Evolutionary conservation across 768 basidiomycete species (phyloP).

Genomic region (Candolleomyces eurysporus): DNA sequence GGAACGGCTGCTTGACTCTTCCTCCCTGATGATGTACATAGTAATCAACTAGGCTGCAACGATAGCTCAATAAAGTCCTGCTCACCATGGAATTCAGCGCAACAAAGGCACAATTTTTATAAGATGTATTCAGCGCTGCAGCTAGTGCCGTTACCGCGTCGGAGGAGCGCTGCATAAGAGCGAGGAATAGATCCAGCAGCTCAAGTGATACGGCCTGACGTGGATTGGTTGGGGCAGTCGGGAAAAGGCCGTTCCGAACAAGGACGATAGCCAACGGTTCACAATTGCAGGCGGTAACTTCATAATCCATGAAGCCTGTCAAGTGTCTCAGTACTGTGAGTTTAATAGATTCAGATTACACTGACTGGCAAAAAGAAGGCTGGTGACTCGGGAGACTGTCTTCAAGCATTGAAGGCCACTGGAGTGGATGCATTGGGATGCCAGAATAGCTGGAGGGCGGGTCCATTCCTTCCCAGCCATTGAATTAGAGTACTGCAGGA

Average conservation of each 20-base stretch:
- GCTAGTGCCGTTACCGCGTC: constrained; percentile 16
- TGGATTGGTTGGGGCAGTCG: constrained; percentile 12
- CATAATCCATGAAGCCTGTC: not conserved
- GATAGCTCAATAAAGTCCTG: not conserved
- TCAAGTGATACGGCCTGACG: constrained; percentile 14
- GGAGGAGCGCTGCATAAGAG: constrained; percentile 14
- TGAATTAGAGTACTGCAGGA: not conserved
- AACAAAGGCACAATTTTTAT: constrained; percentile 9
- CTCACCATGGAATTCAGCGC: constrained; percentile 4
- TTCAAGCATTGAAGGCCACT: not conserved
- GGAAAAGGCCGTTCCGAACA: constrained; percentile 13
- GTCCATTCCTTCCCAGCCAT: not conserved
- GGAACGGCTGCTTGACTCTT: constrained; percentile 17
- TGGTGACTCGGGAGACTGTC: not conserved
- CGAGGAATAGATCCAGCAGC: constrained; percentile 14
- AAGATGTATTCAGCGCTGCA: constrained; percentile 8
- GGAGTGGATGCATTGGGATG: not conserved
- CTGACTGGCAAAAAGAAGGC: not conserved
- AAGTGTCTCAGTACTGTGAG: not conserved
- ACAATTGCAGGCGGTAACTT: not conserved
- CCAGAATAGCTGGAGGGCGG: not conserved
- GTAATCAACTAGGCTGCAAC: not conserved
- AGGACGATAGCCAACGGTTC: constrained; percentile 26
- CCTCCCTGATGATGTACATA: constrained; percentile 12
- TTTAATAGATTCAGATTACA: not conserved